Conservation (phyloP, 129 eudicot species). For the Daucus carota region DH1_v3.0 NC_030386.2:3960001-3960500, state of each 20-base stretch:
- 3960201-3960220: constrained; percentile 45
- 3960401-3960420: not conserved
- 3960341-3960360: not conserved
- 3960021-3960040: constrained; percentile 15
- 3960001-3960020: not conserved
- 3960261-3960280: constrained; percentile 66
- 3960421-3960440: not conserved
- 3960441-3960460: not conserved
- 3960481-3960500: constrained; percentile 52
- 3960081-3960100: constrained; percentile 36
- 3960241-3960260: constrained; percentile 72
- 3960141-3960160: constrained; percentile 61
- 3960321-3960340: not conserved
- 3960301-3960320: not conserved
- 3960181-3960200: constrained; percentile 42
- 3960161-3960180: constrained; percentile 54
- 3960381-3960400: not conserved
- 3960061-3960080: constrained; percentile 22
- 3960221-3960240: constrained; percentile 30
- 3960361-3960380: not conserved
- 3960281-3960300: constrained; percentile 45
- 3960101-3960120: constrained; percentile 32
- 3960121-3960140: constrained; percentile 62
- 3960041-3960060: constrained; percentile 11
- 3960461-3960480: constrained; percentile 67